phyloP scores from a whole-genome alignment of 2,329 filamentous ascomycete genomes.

The Aspergillus neotritici region DNA sequence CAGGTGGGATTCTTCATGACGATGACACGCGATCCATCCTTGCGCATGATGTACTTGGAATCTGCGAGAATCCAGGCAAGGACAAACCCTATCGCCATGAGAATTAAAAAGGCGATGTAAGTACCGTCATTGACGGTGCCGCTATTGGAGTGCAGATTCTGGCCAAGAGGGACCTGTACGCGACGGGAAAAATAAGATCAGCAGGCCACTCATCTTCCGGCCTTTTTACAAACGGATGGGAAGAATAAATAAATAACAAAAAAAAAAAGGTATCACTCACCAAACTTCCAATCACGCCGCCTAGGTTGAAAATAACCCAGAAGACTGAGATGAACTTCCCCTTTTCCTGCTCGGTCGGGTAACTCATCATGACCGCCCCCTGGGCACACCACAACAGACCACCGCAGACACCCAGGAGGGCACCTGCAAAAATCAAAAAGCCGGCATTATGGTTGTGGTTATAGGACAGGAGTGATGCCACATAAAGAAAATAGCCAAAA shows the following conservation, averaged over 20 bases:
- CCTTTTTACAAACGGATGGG: no score
- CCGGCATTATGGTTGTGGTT: constrained; percentile 46
- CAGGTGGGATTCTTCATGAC: constrained; percentile 87
- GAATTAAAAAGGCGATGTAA: constrained; percentile 82
- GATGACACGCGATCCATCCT: constrained; percentile 73
- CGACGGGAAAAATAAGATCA: constrained; percentile 1
- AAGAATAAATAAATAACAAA: no score
- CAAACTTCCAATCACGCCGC: constrained; percentile 76
- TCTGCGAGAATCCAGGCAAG: constrained; percentile 67
- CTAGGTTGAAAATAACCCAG: constrained; percentile 93
- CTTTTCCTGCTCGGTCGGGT: constrained; percentile 74
- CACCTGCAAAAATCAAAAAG: constrained; percentile 47
- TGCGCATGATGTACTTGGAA: constrained; percentile 65
- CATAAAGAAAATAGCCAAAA: constrained; percentile 46
- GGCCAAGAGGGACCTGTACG: constrained; percentile 39
- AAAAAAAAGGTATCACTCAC: constrained; percentile 37
- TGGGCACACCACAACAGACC: constrained; percentile 49
- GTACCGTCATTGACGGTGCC: constrained; percentile 60
- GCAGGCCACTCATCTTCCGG: not conserved
- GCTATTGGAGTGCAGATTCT: constrained; percentile 40
- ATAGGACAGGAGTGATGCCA: constrained; percentile 46
- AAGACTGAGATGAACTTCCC: constrained; percentile 86
- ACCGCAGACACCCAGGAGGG: constrained; percentile 46
- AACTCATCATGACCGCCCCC: constrained; percentile 63
- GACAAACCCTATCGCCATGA: constrained; percentile 67